Evolutionary conservation across 2,329 filamentous ascomycete species (phyloP).

Genomic region (Botrytis aclada): DNA sequence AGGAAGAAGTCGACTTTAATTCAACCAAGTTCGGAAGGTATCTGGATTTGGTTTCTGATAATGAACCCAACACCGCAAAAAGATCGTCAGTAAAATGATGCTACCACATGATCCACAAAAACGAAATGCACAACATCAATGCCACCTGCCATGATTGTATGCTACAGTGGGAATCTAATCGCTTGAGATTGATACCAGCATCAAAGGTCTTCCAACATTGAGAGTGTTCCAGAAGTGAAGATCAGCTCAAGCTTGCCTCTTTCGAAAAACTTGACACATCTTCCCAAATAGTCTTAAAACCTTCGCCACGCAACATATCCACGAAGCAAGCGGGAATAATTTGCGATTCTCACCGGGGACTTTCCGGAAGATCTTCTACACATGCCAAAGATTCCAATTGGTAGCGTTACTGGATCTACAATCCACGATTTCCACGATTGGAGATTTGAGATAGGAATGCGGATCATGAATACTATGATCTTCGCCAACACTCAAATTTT

Average conservation of each 20-base stretch:
- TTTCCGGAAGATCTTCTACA: not conserved
- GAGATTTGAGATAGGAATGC: not conserved
- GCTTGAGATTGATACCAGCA: not conserved
- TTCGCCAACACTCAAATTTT: not conserved
- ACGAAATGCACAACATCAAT: not conserved
- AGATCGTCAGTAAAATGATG: not conserved
- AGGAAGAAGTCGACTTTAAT: not conserved
- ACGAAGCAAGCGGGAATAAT: not conserved
- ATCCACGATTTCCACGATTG: not conserved
- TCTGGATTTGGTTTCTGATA: not conserved
- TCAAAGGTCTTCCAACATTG: not conserved
- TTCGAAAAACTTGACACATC: not conserved
- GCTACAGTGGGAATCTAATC: not conserved
- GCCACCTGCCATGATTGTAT: not conserved
- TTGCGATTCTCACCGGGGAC: too few relatives aligned
- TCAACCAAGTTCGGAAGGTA: not conserved
- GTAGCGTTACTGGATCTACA: not conserved
- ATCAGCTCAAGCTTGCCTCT: not conserved
- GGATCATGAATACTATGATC: not conserved
- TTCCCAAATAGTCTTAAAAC: not conserved
- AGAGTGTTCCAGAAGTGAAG: not conserved
- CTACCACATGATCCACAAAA: not conserved
- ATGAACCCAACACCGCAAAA: not conserved
- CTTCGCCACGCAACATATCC: not conserved
- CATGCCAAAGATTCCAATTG: not conserved